A percentile compares a stretch with the other conserved stretches of the same genome.
phyloP scores from a whole-genome alignment of 1,284 basidiomycete species.

The Stygiomarasmius scandens region DNA sequence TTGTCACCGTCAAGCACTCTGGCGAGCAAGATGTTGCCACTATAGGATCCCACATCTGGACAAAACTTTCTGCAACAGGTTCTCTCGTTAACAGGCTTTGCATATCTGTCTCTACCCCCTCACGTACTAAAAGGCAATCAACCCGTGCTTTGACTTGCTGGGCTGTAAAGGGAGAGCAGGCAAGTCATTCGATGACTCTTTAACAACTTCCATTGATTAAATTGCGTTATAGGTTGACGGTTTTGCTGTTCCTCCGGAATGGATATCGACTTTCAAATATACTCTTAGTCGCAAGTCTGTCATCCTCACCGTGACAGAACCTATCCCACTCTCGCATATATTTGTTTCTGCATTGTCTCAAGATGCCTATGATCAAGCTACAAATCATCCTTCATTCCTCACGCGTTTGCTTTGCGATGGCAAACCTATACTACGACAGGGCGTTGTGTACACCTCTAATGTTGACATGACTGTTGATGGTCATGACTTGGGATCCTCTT shows the following conservation, averaged over 20 bases:
- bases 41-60: slow-evolving; percentile 7
- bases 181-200: slow-evolving; percentile 9
- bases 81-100: slow-evolving; percentile 2
- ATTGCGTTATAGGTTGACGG: slow-evolving; percentile 17
- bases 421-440: slow-evolving; percentile 50
- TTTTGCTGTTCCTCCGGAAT: slow-evolving; percentile 16
- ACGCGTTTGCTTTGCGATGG: slow-evolving; percentile 45
- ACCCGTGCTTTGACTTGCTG: slow-evolving; percentile 26
- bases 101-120: slow-evolving; percentile 10
- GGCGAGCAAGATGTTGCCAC: background rate
- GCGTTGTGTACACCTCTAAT: slow-evolving; percentile 40
- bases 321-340: slow-evolving; percentile 40
- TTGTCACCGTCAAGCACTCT: slow-evolving; percentile 11
- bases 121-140: background rate
- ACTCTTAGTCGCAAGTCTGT: slow-evolving; percentile 25
- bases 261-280: slow-evolving; percentile 22
- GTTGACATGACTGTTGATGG: slow-evolving; percentile 22
- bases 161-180: slow-evolving; percentile 29
- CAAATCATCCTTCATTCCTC: slow-evolving; percentile 33
- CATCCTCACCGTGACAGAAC: slow-evolving; percentile 22
- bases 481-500: slow-evolving; percentile 10
- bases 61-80: background rate
- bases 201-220: slow-evolving; percentile 15
- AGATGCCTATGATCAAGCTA: slow-evolving; percentile 43
- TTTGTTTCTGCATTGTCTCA: slow-evolving; percentile 49